Evolutionary conservation across 805 yeast species (phyloP).

Genomic region (Saccharomycopsis babjevae): DNA sequence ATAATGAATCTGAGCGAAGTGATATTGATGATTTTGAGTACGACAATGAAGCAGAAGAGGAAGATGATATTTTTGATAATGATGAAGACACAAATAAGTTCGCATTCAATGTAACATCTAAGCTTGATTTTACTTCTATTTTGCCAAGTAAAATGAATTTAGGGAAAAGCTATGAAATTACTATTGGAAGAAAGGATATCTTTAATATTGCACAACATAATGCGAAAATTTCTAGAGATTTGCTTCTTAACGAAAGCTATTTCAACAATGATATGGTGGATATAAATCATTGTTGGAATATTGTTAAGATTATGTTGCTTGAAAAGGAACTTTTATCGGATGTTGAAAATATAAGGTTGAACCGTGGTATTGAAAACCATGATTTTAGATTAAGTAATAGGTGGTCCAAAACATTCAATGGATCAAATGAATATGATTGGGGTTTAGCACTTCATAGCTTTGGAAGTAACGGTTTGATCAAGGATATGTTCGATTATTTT

Average conservation of each 20-base stretch:
- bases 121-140: constrained; percentile 55
- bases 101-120: constrained; percentile 41
- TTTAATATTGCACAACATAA: constrained; percentile 50
- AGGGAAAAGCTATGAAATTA: constrained; percentile 54
- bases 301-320: constrained; percentile 24
- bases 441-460: constrained; percentile 55
- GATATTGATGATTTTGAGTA: constrained; percentile 23
- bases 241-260: neutral
- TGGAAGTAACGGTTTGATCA: constrained; percentile 59
- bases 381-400: neutral
- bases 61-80: constrained; percentile 21
- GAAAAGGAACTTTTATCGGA: constrained; percentile 52
- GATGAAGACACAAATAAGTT: constrained; percentile 22
- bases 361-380: neutral
- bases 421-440: constrained; percentile 45
- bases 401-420: constrained; percentile 19
- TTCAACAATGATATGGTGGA: constrained; percentile 13
- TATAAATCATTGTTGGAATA: constrained; percentile 11
- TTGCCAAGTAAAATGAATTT: constrained; percentile 68
- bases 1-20: neutral
- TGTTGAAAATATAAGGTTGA: constrained; percentile 36
- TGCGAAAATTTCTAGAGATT: constrained; percentile 36
- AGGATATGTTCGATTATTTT: constrained; percentile 51
- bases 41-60: constrained; percentile 29
- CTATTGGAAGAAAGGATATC: constrained; percentile 47